Conservation (phyloP, 208 protist species). For the Wallacemonas sp. region DNA sequence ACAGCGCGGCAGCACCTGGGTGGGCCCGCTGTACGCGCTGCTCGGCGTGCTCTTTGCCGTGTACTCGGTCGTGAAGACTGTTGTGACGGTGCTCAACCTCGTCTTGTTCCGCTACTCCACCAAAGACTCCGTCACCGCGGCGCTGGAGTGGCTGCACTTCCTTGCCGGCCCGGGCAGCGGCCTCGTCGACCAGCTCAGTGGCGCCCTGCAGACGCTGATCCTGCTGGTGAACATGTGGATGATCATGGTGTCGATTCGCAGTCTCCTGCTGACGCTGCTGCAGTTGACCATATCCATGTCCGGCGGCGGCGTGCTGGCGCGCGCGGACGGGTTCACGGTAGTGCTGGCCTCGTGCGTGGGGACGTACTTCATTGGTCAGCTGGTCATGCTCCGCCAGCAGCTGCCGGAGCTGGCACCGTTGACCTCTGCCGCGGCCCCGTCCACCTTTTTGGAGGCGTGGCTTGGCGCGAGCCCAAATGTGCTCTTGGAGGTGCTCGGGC, state of each 20-base stretch:
- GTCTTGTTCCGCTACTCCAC: slow-evolving; percentile 29
- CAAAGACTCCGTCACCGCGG: slow-evolving; percentile 63
- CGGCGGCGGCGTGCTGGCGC: slow-evolving; percentile 33
- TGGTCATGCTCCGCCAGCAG: slow-evolving; percentile 66
- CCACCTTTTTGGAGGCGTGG: slow-evolving; percentile 15
- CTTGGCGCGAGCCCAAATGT: slow-evolving; percentile 29
- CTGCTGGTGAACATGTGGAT: slow-evolving; percentile 74
- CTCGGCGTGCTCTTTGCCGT: slow-evolving; percentile 49
- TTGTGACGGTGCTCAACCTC: slow-evolving; percentile 51
- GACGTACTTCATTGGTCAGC: slow-evolving; percentile 73
- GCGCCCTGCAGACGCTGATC: slow-evolving; percentile 42
- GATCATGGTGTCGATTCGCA: slow-evolving; percentile 70
- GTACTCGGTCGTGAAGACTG: slow-evolving; percentile 56
- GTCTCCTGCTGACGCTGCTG: slow-evolving; percentile 78
- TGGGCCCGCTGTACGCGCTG: slow-evolving; percentile 49
- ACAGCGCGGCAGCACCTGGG: slow-evolving; percentile 43
- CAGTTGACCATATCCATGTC: slow-evolving; percentile 65
- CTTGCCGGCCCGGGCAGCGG: background rate
- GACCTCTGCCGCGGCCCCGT: slow-evolving; percentile 15
- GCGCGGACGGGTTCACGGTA: slow-evolving; percentile 62
- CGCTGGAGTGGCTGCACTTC: slow-evolving; percentile 40
- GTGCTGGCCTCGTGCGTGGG: slow-evolving; percentile 67
- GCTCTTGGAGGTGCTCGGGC: slow-evolving; percentile 40
- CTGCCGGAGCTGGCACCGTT: slow-evolving; percentile 17
- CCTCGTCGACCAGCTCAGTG: slow-evolving; percentile 30